Evolutionary conservation across 441 rosid species (phyloP).

Genomic region (Arabidopsis hybrid): DNA sequence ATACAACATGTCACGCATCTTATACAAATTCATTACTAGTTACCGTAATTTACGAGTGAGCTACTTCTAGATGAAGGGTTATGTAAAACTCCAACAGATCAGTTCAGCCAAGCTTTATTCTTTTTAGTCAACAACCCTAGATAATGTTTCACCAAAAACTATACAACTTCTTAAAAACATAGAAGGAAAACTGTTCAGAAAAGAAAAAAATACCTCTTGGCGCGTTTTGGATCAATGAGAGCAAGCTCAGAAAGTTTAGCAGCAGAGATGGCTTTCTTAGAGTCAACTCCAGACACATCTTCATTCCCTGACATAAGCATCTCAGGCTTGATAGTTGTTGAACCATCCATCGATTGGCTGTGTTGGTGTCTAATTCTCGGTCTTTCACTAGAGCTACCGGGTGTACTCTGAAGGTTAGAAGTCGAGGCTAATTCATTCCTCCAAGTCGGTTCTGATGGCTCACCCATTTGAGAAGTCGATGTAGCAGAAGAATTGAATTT

Average conservation of each 20-base stretch:
- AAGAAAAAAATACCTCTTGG: slow-evolving; percentile 70
- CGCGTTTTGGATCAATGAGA: slow-evolving; percentile 97
- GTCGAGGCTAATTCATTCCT: slow-evolving; percentile 39
- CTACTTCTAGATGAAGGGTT: too few relatives aligned
- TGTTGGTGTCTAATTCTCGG: slow-evolving; percentile 97
- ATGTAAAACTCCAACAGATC: too few relatives aligned
- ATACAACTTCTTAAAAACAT: neutral
- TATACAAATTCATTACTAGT: neutral
- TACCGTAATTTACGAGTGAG: too few relatives aligned
- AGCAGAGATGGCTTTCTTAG: slow-evolving; percentile 94
- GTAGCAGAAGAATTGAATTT: slow-evolving; percentile 84
- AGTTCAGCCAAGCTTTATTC: too few relatives aligned
- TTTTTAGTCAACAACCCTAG: neutral
- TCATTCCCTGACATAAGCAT: slow-evolving; percentile 87
- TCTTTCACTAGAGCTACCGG: slow-evolving; percentile 60
- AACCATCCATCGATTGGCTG: slow-evolving; percentile 99
- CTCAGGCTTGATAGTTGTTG: slow-evolving; percentile 80
- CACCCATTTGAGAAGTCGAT: slow-evolving; percentile 71
- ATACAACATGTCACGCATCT: slow-evolving; percentile 28
- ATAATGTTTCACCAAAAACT: too few relatives aligned
- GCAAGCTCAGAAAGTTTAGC: slow-evolving; percentile 99
- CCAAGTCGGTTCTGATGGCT: slow-evolving; percentile 51
- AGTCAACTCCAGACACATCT: slow-evolving; percentile 64
- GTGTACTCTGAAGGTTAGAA: slow-evolving; percentile 46
- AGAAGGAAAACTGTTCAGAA: neutral